These are phyloP conservation scores for Agrostemma githago DNA, from an alignment of 148 eudicot species.

Conservation along the genomic window DNA sequence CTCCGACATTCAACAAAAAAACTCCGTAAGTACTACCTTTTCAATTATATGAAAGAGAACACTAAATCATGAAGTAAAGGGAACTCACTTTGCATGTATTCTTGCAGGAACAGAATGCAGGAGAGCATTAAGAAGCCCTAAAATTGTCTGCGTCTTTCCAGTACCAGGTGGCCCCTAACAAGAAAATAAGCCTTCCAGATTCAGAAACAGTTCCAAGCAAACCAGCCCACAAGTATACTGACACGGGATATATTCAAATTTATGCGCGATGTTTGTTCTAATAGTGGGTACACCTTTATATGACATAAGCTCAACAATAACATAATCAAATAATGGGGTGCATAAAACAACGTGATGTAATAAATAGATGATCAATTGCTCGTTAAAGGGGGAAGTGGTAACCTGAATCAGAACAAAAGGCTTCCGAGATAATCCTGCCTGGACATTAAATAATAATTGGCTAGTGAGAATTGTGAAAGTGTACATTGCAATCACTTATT, in stretches of 20 bases:
- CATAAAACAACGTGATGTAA: conserved; percentile 8
- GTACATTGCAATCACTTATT: neutral
- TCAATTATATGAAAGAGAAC: neutral
- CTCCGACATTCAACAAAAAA: neutral
- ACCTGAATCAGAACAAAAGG: conserved; percentile 90
- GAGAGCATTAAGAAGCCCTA: conserved; percentile 90
- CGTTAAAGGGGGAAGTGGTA: conserved; percentile 21
- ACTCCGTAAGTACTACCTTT: neutral
- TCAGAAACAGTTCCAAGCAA: neutral
- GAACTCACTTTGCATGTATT: conserved; percentile 57
- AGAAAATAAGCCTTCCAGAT: conserved; percentile 13
- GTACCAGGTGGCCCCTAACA: conserved; percentile 98
- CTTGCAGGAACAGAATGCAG: conserved; percentile 92
- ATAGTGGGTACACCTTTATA: neutral
- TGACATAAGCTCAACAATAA: neutral
- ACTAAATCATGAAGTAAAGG: neutral
- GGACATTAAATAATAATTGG: conserved; percentile 27
- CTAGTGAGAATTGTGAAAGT: neutral
- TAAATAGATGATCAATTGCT: conserved; percentile 7
- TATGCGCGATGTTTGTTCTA: neutral
- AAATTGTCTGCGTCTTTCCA: conserved; percentile 96
- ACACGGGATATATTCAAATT: neutral
- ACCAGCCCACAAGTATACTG: neutral
- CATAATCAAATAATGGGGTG: neutral
- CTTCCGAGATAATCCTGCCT: conserved; percentile 88